These are phyloP conservation scores for Dioszegia aurantiaca DNA, from an alignment of 768 basidiomycete species.

Conservation along the genomic window DNA sequence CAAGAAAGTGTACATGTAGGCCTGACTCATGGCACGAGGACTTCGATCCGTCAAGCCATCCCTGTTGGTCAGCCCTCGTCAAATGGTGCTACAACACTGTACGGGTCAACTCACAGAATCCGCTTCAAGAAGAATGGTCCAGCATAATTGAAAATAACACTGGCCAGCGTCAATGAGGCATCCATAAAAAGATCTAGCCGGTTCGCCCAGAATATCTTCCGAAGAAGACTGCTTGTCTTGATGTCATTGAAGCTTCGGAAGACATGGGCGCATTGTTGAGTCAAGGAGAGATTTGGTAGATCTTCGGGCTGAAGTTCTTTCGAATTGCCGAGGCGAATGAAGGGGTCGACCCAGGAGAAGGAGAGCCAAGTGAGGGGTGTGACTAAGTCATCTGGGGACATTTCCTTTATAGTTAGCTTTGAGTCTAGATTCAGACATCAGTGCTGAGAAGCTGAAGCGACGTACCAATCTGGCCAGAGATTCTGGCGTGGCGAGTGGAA, in stretches of 20 bases:
- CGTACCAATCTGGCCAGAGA: slow-evolving; percentile 35
- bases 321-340: slow-evolving; percentile 37
- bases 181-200: slow-evolving; percentile 58
- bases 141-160: slow-evolving; percentile 72
- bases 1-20: slow-evolving; percentile 75
- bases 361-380: slow-evolving; percentile 45
- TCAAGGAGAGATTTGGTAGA: slow-evolving; percentile 40
- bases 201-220: slow-evolving; percentile 36
- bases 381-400: slow-evolving; percentile 40
- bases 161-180: slow-evolving; percentile 64
- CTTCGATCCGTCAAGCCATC: slow-evolving; percentile 53
- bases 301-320: slow-evolving; percentile 45
- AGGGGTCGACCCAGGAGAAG: slow-evolving; percentile 47
- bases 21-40: slow-evolving; percentile 59
- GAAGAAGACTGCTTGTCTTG: slow-evolving; percentile 26
- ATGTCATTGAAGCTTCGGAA: slow-evolving; percentile 38
- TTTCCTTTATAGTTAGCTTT: slow-evolving; percentile 19
- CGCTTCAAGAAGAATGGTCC: slow-evolving; percentile 82
- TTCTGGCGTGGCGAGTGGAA: slow-evolving; percentile 34
- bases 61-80: slow-evolving; percentile 16
- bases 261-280: slow-evolving; percentile 35
- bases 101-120: slow-evolving; percentile 37
- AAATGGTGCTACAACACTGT: not conserved
- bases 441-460: not conserved
- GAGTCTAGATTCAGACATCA: not conserved